Evolutionary conservation across 1,284 basidiomycete genomes (phyloP).

Genomic region (Irpex rosettiformis): DNA sequence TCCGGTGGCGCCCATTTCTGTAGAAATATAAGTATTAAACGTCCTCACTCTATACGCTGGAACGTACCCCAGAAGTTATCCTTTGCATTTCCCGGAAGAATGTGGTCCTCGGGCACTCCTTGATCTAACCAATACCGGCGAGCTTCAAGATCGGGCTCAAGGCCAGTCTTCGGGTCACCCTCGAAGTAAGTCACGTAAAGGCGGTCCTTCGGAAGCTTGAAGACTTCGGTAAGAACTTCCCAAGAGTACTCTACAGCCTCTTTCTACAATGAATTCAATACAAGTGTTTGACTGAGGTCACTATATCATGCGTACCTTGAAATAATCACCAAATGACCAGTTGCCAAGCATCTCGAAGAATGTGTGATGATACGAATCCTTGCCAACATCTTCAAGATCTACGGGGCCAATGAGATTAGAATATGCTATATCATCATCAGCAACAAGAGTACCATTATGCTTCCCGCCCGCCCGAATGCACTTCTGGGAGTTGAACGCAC

Average conservation of each 20-base stretch:
- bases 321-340: slow-evolving; percentile 99
- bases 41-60: no score
- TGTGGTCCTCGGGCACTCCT: slow-evolving; percentile 87
- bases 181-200: slow-evolving; percentile 99
- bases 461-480: slow-evolving; percentile 98
- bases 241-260: slow-evolving; percentile 93
- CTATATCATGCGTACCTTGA: slow-evolving; percentile 66
- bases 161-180: slow-evolving; percentile 83
- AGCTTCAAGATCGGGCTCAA: slow-evolving; percentile 88
- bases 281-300: not conserved
- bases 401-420: slow-evolving; percentile 3
- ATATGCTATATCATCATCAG: not conserved
- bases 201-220: slow-evolving; percentile 84
- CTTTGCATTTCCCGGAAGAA: slow-evolving; percentile 92
- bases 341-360: slow-evolving; percentile 99
- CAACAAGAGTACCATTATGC: slow-evolving; percentile 74
- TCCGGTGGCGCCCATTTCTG: slow-evolving; percentile 98
- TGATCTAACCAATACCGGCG: slow-evolving; percentile 84
- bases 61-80: slow-evolving; percentile 97
- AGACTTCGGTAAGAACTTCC: slow-evolving; percentile 90
- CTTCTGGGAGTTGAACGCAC: slow-evolving; percentile 96
- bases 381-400: slow-evolving; percentile 98
- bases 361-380: slow-evolving; percentile 95
- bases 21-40: slow-evolving; percentile 4
- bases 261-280: slow-evolving; percentile 48